Evolutionary conservation across 73 alveolate genomes (phyloP), one percentile per base, ranked within the genome.

Genomic region (Tetrahymena borealis): DNA sequence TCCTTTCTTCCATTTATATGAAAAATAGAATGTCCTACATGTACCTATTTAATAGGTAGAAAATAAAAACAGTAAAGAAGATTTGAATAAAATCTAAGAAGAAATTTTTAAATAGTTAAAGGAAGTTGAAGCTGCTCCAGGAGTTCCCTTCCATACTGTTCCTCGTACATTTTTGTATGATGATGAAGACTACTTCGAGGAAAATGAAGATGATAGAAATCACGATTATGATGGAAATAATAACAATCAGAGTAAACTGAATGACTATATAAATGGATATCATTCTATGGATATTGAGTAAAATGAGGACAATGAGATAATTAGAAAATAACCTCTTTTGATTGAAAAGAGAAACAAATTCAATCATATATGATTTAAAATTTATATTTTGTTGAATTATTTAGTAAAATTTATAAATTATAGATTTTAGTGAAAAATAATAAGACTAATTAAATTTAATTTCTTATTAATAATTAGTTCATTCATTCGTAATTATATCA

Each of bases 101-200:
- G 91, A 91, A 32, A 90, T 93, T 7, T 93, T 79, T 42, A 85
- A 93, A 7, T 32, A 93, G 42, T 38, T 93, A 4, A 60, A 79
- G 15, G 18, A 93, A 31, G 91, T 93, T 28, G 95, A 93, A 39
- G 39, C 38, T 39, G 95, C 95, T n/a, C 95, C 95, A 38, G 95
- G 95, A 85, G 91, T 93, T 32, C 95, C 90, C 78, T 93, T 93
- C 91, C 95, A 93, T 36, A 90, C 90, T 38, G 95, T 93, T 39
- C 95, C 95, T 39, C 91, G 78, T 18, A 39, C 95, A 93, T 93
- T 93, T 85, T 93, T 60, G 35, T 60, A 60, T 60, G 85, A 60
- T 20, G 85, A 60, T n/a, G 85, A 60, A 9, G 85, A 60, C 20
- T 60, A 60, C 10, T 60, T 60, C 28, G 85, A 60, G n/a, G 85